phyloP scores from a whole-genome alignment of 2,329 filamentous ascomycete species.

The Ustilaginoidea virens region DNA sequence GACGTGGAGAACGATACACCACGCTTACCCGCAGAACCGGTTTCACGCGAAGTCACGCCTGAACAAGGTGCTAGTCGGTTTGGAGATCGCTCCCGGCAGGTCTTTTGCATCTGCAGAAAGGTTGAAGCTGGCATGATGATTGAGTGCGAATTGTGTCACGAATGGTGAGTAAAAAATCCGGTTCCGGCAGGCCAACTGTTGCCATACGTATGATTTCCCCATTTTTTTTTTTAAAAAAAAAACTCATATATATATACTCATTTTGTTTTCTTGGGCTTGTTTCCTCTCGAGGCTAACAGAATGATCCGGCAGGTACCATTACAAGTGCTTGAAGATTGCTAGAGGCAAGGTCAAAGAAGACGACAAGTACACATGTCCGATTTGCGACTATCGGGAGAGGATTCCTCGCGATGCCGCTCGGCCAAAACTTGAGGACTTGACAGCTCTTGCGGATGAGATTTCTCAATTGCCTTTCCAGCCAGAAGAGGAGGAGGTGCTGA shows the following conservation, averaged over 20 bases:
- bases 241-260: not conserved
- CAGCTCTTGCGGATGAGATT: constrained; percentile 74
- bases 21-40: constrained; percentile 77
- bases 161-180: constrained; percentile 55
- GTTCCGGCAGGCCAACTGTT: constrained; percentile 2
- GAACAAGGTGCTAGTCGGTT: constrained; percentile 36
- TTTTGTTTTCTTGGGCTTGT: too few relatives aligned
- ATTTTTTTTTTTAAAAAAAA: too few relatives aligned
- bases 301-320: constrained; percentile 90
- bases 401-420: constrained; percentile 92
- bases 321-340: constrained; percentile 95
- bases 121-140: constrained; percentile 99
- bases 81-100: constrained; percentile 55
- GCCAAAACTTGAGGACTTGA: constrained; percentile 83
- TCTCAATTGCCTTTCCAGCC: constrained; percentile 75
- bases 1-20: constrained; percentile 74
- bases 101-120: constrained; percentile 92
- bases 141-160: constrained; percentile 93
- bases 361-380: constrained; percentile 95
- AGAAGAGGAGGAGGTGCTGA: constrained; percentile 77
- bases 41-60: constrained; percentile 62
- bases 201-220: too few relatives aligned
- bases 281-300: too few relatives aligned
- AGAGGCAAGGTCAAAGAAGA: constrained; percentile 96
- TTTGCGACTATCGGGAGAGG: constrained; percentile 93